Evolutionary conservation across 768 basidiomycete genomes (phyloP).

Genomic region (Trametes villosa): DNA sequence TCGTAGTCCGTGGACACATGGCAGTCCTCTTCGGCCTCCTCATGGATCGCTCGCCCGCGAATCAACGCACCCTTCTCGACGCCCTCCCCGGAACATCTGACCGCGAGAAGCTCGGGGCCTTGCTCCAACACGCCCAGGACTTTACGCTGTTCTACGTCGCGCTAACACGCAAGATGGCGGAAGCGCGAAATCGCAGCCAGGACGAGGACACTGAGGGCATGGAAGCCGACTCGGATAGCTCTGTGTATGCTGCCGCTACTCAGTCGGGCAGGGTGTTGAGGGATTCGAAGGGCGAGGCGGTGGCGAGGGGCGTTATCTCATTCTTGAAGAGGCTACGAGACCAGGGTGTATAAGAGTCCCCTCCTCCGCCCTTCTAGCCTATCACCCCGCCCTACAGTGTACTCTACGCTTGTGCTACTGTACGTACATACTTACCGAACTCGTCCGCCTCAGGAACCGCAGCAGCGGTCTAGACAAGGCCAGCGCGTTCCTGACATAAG

Average conservation of each 20-base stretch:
- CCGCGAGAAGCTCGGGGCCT: conserved; percentile 35
- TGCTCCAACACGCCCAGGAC: conserved; percentile 43
- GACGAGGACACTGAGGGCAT: conserved; percentile 11
- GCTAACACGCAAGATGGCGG: conserved; percentile 34
- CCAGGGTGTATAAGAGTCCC: too few species aligned
- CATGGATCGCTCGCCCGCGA: conserved; percentile 38
- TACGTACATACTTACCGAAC: background rate
- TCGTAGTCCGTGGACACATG: conserved; percentile 72
- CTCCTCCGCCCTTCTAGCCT: too few species aligned
- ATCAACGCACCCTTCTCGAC: conserved; percentile 39
- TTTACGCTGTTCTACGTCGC: conserved; percentile 49
- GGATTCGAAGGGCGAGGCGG: conserved; percentile 34
- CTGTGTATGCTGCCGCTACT: background rate
- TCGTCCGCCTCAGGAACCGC: background rate
- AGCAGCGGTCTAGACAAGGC: background rate
- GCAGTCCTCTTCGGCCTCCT: conserved; percentile 72
- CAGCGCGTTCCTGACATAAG: conserved; percentile 23
- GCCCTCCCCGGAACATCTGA: conserved; percentile 40
- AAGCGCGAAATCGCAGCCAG: background rate
- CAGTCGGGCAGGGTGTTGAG: conserved; percentile 20
- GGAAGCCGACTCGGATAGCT: conserved; percentile 13
- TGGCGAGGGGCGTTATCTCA: conserved; percentile 48
- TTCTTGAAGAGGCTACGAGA: conserved; percentile 52
- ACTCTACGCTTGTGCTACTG: background rate
- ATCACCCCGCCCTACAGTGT: too few species aligned